Evolutionary conservation across 176 grass and related monocot genomes (phyloP).

Genomic region (Otatea glauca): DNA sequence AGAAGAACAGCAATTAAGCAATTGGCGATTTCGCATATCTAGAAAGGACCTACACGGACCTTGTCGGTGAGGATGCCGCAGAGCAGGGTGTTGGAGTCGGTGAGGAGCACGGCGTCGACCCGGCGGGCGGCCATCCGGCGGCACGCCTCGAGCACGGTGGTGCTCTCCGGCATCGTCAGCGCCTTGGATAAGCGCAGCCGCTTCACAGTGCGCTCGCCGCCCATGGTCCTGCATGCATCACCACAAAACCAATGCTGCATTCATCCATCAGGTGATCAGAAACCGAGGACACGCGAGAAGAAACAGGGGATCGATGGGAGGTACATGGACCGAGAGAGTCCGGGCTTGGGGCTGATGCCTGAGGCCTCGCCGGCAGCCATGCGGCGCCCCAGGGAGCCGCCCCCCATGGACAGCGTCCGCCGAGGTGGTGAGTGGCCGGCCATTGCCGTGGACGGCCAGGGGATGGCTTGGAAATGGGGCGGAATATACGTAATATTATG

Average conservation of each 20-base stretch:
- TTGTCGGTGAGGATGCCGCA: constrained; percentile 86
- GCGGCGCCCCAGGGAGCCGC: constrained; percentile 20
- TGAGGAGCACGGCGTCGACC: constrained; percentile 74
- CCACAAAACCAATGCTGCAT: not conserved
- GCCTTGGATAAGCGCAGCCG: constrained; percentile 69
- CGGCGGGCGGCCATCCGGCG: constrained; percentile 65
- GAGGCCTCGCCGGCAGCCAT: not conserved
- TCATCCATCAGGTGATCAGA: not conserved
- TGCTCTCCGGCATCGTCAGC: constrained; percentile 82
- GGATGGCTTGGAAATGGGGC: not conserved
- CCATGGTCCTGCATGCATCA: constrained; percentile 49
- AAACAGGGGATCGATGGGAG: not conserved
- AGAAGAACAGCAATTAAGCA: too few species aligned
- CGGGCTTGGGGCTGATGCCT: constrained; percentile 29
- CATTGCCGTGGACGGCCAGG: constrained; percentile 19
- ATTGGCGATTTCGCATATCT: not conserved
- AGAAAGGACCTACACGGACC: constrained; percentile 12
- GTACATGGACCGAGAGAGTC: constrained; percentile 50
- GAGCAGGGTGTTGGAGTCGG: constrained; percentile 75
- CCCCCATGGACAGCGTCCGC: constrained; percentile 41
- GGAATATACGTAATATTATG: too few species aligned
- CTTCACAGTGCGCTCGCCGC: constrained; percentile 74
- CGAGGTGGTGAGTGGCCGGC: constrained; percentile 36
- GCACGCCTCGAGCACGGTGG: constrained; percentile 71
- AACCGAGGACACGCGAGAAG: not conserved